Base-by-base conservation (phyloP, 192 early-diverging fungal genomes). In the Coemansia guatemalensis region DNA sequence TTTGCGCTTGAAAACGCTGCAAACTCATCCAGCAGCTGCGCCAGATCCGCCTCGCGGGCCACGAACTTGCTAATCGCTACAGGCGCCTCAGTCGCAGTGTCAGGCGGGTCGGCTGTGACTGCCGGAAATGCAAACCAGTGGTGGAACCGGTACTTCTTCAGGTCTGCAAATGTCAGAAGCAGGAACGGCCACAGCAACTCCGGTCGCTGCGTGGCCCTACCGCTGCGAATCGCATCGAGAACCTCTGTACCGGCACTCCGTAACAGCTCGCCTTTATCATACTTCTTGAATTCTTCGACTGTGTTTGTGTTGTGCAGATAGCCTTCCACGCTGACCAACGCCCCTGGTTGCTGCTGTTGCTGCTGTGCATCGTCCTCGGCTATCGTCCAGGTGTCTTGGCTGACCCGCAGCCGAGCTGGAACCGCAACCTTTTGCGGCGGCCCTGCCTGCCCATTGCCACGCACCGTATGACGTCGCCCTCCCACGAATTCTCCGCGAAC, bases 91-190 rank as follows among this genome's bases (percentile, higher is more conserved):
- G 52, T 54, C 17, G 77, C 53, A 0, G 60, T 71, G 49, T 80
- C 74, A 8, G 93, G 84, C 11, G 81, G 84, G 14, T 89, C 78
- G 0, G 90, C 85, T 24, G 89, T 71, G 14, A 97, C 70, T 0
- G 93, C 94, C 1, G 97, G 97, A 69, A 97, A 97, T 5, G 87
- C 91, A 63, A 94, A 95, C 95, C 94, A 95, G 71, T 95, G 96
- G 70, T 89, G 92, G 69, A 93, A 99, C 65, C 85, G 89, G 84
- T 93, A 97, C 71, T 93, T 93, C 69, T 99, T 99, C 58, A 99
- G 68, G 73, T 99, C 95, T 1, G 95, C 93, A 82, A 95, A 97
- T n/a, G 95, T 89, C 17, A 97, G 51, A 26, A 96, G 67, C 12
- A 90, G 56, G 68, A 97, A 97, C 14, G 74, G 82, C 53, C 83